Percentiles rank a stretch among this genome's conserved stretches.
Conservation (phyloP, 2,329 filamentous ascomycete genomes). For the Neofusicoccum parvum region DNA sequence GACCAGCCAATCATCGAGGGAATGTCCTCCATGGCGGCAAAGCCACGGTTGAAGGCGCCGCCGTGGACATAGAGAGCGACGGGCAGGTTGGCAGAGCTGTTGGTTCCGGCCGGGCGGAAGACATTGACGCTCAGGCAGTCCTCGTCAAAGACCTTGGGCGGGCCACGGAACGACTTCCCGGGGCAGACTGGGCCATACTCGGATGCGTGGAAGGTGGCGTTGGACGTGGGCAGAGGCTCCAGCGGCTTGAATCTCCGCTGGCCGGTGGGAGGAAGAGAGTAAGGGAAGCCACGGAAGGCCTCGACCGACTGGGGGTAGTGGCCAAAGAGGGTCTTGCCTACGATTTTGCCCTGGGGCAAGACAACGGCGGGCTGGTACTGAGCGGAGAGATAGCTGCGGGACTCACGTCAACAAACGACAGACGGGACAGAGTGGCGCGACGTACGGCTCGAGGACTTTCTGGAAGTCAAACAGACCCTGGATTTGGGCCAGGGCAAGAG, state of each 20-base stretch:
- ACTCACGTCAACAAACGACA: not conserved
- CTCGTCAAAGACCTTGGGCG: conserved; percentile 25
- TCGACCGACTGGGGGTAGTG: conserved; percentile 23
- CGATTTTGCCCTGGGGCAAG: conserved; percentile 24
- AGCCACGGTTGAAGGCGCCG: conserved; percentile 57
- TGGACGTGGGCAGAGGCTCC: conserved; percentile 24
- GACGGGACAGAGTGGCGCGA: not conserved
- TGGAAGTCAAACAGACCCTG: conserved; percentile 14
- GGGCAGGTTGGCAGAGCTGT: conserved; percentile 22
- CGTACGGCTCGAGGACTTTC: conserved; percentile 19
- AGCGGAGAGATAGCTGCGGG: conserved; percentile 6
- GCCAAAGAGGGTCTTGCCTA: conserved; percentile 22
- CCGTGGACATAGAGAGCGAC: conserved; percentile 61
- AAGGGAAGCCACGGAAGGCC: conserved; percentile 28
- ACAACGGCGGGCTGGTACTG: conserved; percentile 14
- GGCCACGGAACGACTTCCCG: conserved; percentile 27
- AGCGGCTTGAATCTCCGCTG: conserved; percentile 27
- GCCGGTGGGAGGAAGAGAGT: conserved; percentile 27
- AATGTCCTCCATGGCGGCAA: conserved; percentile 56
- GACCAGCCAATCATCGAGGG: conserved; percentile 61
- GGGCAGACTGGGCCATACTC: conserved; percentile 28
- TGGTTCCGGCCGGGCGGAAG: conserved; percentile 24
- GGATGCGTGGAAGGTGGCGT: conserved; percentile 25
- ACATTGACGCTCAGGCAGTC: conserved; percentile 31
- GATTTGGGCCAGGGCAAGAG: conserved; percentile 14